phyloP scores from a whole-genome alignment of 805 yeast species.

The Yamadazyma laniorum region DNA sequence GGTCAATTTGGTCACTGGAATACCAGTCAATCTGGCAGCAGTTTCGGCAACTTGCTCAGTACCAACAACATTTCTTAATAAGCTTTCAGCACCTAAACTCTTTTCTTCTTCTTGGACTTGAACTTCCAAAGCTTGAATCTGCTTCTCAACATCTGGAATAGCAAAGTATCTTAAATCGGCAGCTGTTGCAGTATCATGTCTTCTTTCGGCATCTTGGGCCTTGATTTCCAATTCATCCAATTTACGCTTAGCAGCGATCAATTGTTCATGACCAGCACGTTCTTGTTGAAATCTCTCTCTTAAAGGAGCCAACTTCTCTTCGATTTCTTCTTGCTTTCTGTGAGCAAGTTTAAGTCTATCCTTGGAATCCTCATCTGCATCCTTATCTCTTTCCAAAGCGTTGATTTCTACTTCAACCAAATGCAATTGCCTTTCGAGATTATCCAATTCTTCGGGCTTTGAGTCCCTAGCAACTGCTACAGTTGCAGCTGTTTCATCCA shows the following conservation, averaged over 20 bases:
- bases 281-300: slow-evolving; percentile 84
- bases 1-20: slow-evolving; percentile 90
- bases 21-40: slow-evolving; percentile 94
- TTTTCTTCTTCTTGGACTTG: slow-evolving; percentile 76
- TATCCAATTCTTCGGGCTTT: slow-evolving; percentile 94
- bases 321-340: slow-evolving; percentile 75
- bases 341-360: slow-evolving; percentile 81
- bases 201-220: slow-evolving; percentile 95
- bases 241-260: slow-evolving; percentile 84
- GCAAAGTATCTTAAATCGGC: slow-evolving; percentile 97
- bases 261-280: slow-evolving; percentile 85
- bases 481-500: slow-evolving; percentile 94
- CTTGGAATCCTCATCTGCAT: slow-evolving; percentile 75
- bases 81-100: slow-evolving; percentile 54
- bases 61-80: slow-evolving; percentile 89
- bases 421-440: slow-evolving; percentile 87
- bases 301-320: slow-evolving; percentile 81
- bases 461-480: slow-evolving; percentile 99
- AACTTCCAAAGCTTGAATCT: slow-evolving; percentile 71
- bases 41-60: slow-evolving; percentile 94
- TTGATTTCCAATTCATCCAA: slow-evolving; percentile 90
- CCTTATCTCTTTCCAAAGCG: slow-evolving; percentile 94
- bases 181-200: slow-evolving; percentile 89
- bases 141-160: slow-evolving; percentile 83
- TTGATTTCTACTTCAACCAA: slow-evolving; percentile 92